Evolutionary conservation across 106 monocot genomes (phyloP), one percentile per base, ranked within the genome.

Genomic region (Apostasia ramifera): DNA sequence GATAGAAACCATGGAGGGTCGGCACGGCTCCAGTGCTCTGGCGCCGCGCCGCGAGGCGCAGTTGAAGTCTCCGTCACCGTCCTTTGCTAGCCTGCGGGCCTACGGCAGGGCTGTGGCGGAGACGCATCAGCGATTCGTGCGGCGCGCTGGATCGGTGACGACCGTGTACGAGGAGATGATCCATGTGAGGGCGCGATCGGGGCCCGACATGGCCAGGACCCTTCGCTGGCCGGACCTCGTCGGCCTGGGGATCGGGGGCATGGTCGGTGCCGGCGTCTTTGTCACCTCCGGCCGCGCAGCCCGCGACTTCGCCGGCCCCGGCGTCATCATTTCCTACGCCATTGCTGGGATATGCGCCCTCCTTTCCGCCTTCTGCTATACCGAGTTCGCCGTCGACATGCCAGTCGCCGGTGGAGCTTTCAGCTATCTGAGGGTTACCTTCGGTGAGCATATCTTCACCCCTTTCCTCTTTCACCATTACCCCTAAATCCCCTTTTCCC

Each of bases 221-320:
- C 86, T 97, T 26, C 76, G 86, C 26, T 97, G 95, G 95, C 55
- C 57, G 4, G 95, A 97, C 67, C 82, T 97, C 10, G 67, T 97
- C 43, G 92, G 86, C 5, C 76, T 92, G 12, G 92, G 95, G 1
- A 75, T 97, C 40, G 95, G 92, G 0, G 95, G 95, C 12, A 97
- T 97, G 95, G 86, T 95, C 38, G 95, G 95, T 4, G 95, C 95
- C 65, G 95, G 95, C 5, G 84, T 97, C 39, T 97, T 97, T 75
- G 86, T 97, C 15, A 67, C 82, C 61, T 84, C 86, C 61, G 97
- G 92, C 26, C 77, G 72, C 13, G 92, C 97, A 65, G 86, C 97
- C 8, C 47, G 76, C 1, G 46, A 75, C 50, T 67, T 66, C 71
- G 89, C 97, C 44, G 97, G 97, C 2, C 89, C 97, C 4, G 92